Conservation (phyloP, 1,139 yeast species). For the Protomyces inundatus region DNA sequence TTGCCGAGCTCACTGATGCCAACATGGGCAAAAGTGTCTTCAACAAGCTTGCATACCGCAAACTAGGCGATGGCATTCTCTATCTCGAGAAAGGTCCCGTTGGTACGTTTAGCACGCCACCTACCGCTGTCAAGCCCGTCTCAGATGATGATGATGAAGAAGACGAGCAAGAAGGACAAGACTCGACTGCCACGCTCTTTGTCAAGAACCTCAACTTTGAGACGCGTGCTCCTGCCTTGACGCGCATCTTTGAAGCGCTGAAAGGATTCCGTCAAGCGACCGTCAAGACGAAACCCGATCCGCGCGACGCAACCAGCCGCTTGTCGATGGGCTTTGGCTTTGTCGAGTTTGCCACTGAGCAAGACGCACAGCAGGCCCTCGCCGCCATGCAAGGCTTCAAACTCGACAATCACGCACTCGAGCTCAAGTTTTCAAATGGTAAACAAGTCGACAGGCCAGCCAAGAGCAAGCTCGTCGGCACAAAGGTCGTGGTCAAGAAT, state of each 20-base stretch:
- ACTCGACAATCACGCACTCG: conserved; percentile 84
- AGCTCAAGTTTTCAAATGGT: conserved; percentile 71
- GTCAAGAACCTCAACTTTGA: conserved; percentile 86
- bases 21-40: conserved; percentile 89
- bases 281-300: conserved; percentile 83
- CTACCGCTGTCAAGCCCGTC: conserved; percentile 38
- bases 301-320: conserved; percentile 58
- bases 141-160: conserved; percentile 36
- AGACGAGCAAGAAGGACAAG: conserved; percentile 49
- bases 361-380: conserved; percentile 73
- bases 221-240: conserved; percentile 58
- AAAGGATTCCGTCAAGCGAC: conserved; percentile 79
- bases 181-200: conserved; percentile 78
- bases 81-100: conserved; percentile 93
- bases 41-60: conserved; percentile 74
- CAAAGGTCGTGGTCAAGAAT: conserved; percentile 86
- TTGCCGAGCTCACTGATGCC: conserved; percentile 80
- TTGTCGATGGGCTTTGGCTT: conserved; percentile 97
- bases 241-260: conserved; percentile 59
- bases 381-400: conserved; percentile 67
- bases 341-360: conserved; percentile 76
- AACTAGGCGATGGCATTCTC: conserved; percentile 77
- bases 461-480: conserved; percentile 39
- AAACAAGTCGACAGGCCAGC: conserved; percentile 46
- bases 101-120: conserved; percentile 51